These are phyloP conservation scores for Xylaria sp. DNA, from an alignment of 2,329 filamentous ascomycete genomes.

Conservation along the genomic window DNA sequence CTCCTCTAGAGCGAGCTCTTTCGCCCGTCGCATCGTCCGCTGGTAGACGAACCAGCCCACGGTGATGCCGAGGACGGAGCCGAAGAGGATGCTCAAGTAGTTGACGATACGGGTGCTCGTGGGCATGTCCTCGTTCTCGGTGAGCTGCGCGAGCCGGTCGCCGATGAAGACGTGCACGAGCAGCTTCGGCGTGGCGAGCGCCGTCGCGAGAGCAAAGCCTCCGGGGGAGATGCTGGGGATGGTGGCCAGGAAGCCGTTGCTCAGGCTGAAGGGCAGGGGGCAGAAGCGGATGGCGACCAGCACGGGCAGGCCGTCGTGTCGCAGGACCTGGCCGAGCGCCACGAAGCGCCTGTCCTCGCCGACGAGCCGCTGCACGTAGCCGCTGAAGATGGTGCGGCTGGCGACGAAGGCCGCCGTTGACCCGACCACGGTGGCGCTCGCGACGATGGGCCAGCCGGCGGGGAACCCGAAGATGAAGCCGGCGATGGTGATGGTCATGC, in stretches of 20 bases:
- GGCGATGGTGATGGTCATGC: conserved; percentile 69
- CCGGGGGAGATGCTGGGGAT: conserved; percentile 85
- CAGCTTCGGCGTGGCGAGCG: conserved; percentile 84
- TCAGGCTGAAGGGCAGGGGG: conserved; percentile 90
- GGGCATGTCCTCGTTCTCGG: conserved; percentile 88
- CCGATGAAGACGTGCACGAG: conserved; percentile 95
- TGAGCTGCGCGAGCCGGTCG: conserved; percentile 80
- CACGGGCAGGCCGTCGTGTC: conserved; percentile 88
- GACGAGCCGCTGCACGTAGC: conserved; percentile 82
- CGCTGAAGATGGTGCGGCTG: conserved; percentile 79
- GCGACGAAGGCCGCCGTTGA: conserved; percentile 82
- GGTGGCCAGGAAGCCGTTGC: conserved; percentile 93
- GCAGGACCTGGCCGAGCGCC: conserved; percentile 85
- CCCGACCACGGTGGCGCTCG: conserved; percentile 80
- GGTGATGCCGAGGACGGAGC: conserved; percentile 74
- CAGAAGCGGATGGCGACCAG: conserved; percentile 93
- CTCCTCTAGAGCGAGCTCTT: conserved; percentile 64
- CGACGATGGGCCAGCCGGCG: conserved; percentile 82
- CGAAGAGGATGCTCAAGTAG: conserved; percentile 81
- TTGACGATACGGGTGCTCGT: conserved; percentile 80
- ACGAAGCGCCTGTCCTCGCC: conserved; percentile 87
- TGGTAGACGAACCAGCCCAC: conserved; percentile 90
- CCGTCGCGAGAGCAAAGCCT: conserved; percentile 83
- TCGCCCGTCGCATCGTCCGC: conserved; percentile 71
- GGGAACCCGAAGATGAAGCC: conserved; percentile 68